A percentile compares a stretch with the other conserved stretches of the same genome.
phyloP scores from a whole-genome alignment of 768 basidiomycete genomes.

The Lactifluus hygrophoroides region DNA sequence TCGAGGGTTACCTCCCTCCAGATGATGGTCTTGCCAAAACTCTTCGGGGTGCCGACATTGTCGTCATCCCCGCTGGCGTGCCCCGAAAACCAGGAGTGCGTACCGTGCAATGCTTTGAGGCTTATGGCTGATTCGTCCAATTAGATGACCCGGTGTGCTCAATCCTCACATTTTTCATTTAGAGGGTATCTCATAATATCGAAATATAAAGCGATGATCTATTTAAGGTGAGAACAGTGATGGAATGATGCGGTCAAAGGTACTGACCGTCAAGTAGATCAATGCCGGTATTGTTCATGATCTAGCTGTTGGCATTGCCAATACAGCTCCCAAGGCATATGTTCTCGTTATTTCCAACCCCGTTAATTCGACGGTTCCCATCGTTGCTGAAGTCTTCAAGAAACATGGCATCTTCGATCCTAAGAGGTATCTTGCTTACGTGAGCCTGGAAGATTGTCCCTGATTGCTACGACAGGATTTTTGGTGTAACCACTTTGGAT shows the following conservation, averaged over 20 bases:
- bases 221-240: constrained; percentile 64
- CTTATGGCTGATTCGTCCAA: background rate
- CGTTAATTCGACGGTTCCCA: constrained; percentile 98
- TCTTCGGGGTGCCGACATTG: constrained; percentile 77
- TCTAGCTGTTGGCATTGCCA: constrained; percentile 85
- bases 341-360: constrained; percentile 98
- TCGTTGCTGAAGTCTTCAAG: constrained; percentile 94
- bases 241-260: background rate
- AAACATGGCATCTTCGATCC: constrained; percentile 86
- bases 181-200: constrained; percentile 5
- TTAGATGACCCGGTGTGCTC: constrained; percentile 44
- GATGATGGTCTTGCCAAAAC: constrained; percentile 78
- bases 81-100: constrained; percentile 90
- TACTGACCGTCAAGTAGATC: constrained; percentile 47
- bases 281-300: constrained; percentile 96
- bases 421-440: constrained; percentile 51
- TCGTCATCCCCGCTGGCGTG: constrained; percentile 94
- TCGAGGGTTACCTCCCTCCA: constrained; percentile 70
- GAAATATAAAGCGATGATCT: constrained; percentile 69
- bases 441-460: background rate
- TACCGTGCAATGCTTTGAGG: constrained; percentile 18
- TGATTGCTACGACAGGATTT: constrained; percentile 50
- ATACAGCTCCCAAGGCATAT: constrained; percentile 76
- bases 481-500: constrained; percentile 97
- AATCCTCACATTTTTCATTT: background rate